phyloP scores from a whole-genome alignment of 2,329 filamentous ascomycete genomes.

The Penicillium sp. region DNA sequence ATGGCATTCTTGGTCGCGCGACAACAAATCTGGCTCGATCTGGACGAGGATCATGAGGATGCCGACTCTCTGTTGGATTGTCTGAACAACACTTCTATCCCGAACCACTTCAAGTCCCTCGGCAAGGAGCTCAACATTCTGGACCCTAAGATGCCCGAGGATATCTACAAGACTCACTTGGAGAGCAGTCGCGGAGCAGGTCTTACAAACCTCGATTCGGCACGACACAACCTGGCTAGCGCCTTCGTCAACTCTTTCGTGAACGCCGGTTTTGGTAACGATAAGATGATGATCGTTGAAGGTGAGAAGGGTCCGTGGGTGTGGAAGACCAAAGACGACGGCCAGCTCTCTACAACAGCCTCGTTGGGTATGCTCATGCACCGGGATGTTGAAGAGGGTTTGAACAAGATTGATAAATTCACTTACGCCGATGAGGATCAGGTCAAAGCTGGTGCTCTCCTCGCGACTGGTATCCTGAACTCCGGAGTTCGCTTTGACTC shows the following conservation, averaged over 20 bases:
- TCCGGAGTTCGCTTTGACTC: constrained; percentile 86
- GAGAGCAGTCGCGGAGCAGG: constrained; percentile 92
- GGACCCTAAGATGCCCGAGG: constrained; percentile 94
- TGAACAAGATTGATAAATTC: constrained; percentile 94
- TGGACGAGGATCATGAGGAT: constrained; percentile 63
- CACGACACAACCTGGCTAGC: constrained; percentile 90
- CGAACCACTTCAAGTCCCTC: constrained; percentile 89
- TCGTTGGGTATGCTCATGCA: constrained; percentile 88
- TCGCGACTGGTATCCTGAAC: constrained; percentile 95
- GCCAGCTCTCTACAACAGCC: constrained; percentile 94
- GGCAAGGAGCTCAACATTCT: constrained; percentile 96
- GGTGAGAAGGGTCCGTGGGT: constrained; percentile 92
- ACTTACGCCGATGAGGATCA: constrained; percentile 80
- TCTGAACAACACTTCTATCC: constrained; percentile 80
- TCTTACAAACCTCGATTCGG: constrained; percentile 92
- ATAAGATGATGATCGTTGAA: constrained; percentile 96
- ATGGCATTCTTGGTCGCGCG: constrained; percentile 89
- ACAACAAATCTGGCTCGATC: constrained; percentile 81
- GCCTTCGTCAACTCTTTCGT: constrained; percentile 97
- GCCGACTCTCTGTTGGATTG: constrained; percentile 77
- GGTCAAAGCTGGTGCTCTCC: constrained; percentile 86
- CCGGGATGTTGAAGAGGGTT: constrained; percentile 89
- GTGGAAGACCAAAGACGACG: constrained; percentile 98
- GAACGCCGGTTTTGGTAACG: constrained; percentile 90
- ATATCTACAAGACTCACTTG: constrained; percentile 98